Percentiles rank a stretch among this genome's conserved stretches.
These are phyloP conservation scores for Dendrostoma leiphaemia DNA, from an alignment of 2,329 filamentous ascomycete genomes.

Conservation along the genomic window DNA sequence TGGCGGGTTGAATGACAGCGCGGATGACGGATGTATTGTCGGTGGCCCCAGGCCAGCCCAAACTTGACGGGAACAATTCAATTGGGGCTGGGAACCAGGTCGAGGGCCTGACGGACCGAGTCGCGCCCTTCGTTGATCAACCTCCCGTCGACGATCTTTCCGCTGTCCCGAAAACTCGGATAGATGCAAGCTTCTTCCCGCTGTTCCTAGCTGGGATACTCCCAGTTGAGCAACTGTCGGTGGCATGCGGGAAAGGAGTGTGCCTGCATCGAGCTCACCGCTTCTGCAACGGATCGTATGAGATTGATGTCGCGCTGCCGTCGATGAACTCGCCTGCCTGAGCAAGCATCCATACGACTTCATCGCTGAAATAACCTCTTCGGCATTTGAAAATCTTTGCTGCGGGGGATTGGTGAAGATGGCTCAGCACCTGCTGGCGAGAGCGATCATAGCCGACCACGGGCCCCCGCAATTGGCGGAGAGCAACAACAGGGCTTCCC, in stretches of 20 bases:
- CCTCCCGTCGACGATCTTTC: constrained; percentile 10
- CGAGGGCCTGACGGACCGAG: background rate
- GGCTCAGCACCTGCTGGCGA: too few species aligned
- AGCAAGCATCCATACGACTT: background rate
- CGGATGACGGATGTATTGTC: too few species aligned
- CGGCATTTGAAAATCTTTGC: too few species aligned
- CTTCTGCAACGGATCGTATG: constrained; percentile 2
- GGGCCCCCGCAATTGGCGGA: too few species aligned
- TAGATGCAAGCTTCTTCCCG: constrained; percentile 4
- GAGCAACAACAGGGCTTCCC: too few species aligned
- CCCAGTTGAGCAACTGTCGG: constrained; percentile 9
- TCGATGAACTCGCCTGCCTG: background rate
- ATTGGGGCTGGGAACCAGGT: background rate
- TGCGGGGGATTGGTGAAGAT: too few species aligned
- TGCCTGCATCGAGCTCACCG: constrained; percentile 20
- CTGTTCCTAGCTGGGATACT: constrained; percentile 11
- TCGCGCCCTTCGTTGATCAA: constrained; percentile 13
- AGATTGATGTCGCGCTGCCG: background rate
- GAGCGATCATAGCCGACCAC: too few species aligned
- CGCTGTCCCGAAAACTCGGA: constrained; percentile 1
- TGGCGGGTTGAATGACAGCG: too few species aligned
- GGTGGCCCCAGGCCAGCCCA: too few species aligned
- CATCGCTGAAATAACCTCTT: too few species aligned
- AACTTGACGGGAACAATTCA: background rate
- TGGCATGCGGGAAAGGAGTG: constrained; percentile 14